Percentiles rank a stretch among this genome's conserved stretches.
Conservation (phyloP, 108 stramenopile species). For the Cyclotella baltica region DNA sequence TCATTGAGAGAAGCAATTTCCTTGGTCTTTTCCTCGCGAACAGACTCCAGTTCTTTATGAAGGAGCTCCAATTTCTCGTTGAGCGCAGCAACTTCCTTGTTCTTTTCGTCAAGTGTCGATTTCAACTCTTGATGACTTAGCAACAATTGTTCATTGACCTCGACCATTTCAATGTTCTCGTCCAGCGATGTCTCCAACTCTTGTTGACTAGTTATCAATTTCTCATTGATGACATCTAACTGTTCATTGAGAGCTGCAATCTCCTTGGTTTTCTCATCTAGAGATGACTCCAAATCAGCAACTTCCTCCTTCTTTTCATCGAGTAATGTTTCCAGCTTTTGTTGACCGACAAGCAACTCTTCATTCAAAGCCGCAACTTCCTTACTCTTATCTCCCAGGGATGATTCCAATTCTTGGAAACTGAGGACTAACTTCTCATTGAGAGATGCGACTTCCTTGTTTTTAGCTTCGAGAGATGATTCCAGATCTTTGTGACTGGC, state of each 20-base stretch:
- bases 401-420: background rate
- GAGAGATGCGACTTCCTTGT: background rate
- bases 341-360: no score
- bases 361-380: no score
- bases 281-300: no score
- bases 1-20: background rate
- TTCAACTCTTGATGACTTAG: background rate
- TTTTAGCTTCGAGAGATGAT: background rate
- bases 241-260: no score
- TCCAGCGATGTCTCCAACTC: background rate
- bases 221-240: no score
- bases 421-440: background rate
- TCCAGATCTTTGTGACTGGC: no score
- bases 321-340: no score
- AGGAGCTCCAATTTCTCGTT: background rate
- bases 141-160: background rate
- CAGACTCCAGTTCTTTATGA: background rate
- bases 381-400: no score
- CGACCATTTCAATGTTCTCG: background rate
- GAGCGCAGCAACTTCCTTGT: background rate
- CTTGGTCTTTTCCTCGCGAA: background rate
- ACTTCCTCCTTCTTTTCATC: background rate
- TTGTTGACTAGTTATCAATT: background rate
- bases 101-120: background rate
- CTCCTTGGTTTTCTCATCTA: no score